These are phyloP conservation scores for Mucor piriformis DNA, from an alignment of 371 early-diverging fungal genomes.

Conservation along the genomic window DNA sequence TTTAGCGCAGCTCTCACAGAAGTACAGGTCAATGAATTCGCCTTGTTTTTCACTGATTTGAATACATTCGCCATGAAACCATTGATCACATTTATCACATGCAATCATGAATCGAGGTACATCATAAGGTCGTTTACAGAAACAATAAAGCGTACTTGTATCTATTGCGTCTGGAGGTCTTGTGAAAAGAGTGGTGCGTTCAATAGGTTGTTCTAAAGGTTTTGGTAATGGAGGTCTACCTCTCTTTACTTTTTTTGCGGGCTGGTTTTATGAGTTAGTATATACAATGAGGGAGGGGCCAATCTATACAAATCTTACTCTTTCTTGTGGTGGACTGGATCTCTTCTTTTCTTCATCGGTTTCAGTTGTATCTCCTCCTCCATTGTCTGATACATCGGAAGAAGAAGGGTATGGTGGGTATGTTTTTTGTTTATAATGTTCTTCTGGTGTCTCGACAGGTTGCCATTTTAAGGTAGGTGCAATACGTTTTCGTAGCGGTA, in stretches of 20 bases:
- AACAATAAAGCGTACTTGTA: slow-evolving; percentile 41
- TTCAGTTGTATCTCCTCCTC: slow-evolving; percentile 7
- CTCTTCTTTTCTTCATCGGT: slow-evolving; percentile 12
- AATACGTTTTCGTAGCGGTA: slow-evolving; percentile 39
- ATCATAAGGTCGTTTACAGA: slow-evolving; percentile 55
- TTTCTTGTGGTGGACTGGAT: background rate
- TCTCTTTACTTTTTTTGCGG: slow-evolving; percentile 29
- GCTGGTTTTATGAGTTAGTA: slow-evolving; percentile 4
- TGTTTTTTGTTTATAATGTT: slow-evolving; percentile 21
- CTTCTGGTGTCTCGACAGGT: slow-evolving; percentile 39
- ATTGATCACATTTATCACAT: slow-evolving; percentile 60
- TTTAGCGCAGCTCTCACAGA: slow-evolving; percentile 53
- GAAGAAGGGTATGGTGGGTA: slow-evolving; percentile 19
- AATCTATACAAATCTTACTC: background rate
- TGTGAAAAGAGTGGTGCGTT: background rate
- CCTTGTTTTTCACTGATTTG: slow-evolving; percentile 55
- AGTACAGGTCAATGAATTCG: slow-evolving; percentile 55
- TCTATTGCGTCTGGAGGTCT: slow-evolving; percentile 12
- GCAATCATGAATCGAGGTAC: slow-evolving; percentile 59
- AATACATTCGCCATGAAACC: slow-evolving; percentile 67
- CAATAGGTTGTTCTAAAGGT: background rate
- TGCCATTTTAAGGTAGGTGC: slow-evolving; percentile 36
- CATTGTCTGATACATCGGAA: slow-evolving; percentile 1
- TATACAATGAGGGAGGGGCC: background rate
- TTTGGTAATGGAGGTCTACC: slow-evolving; percentile 25